Base-by-base conservation (phyloP, 441 rosid genomes). In the Populus tomentosa region DNA sequence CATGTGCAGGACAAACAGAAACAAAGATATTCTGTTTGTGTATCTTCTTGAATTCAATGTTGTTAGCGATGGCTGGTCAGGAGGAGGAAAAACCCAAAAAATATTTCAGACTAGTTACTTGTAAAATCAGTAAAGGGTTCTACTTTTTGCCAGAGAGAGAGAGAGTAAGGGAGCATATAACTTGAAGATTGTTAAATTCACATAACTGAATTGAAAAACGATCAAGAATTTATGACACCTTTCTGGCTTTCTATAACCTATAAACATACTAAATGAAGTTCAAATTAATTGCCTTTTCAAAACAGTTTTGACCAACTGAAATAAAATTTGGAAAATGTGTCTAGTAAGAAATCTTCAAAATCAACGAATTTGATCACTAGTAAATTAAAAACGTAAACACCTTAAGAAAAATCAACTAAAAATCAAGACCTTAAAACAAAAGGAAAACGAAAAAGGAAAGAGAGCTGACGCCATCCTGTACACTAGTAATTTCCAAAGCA, bases 21-120 rank as follows among this genome's bases (percentile, higher is more conserved):
- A 80, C 72, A 95, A 83, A 71, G 88, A 86, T 53, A 89, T 80
- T 81, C 80, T 94, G 93, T 95, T 91, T 73, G 98, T 94, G 84
- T 87, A 95, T 66, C 71, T 88, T 74, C 90, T 90, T 75, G 99
- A 91, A 80, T 94, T 92, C 81, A 95, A 76, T 35, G 97, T 85
- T 62, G 91, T 78, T 24, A 83, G 26, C 28, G 94, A 85, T 80
- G 74, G 84, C 95, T 89, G 89, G 73, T 67, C 65, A 69, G 8
- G 33, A 81, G 62, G 20, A 73, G 38, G 59, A 1, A n/a, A 10
- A 79, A 13, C 36, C 14, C 18, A 46, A 26, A 16, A 80, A 75
- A 5, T 2, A 3, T 67, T 74, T 63, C 9, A 65, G 72, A 72
- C 70, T 23, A 76, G 62, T 62, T 33, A 67, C 53, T 69, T 32